Conservation (phyloP, 202 grass and related monocot species). For the Schoenoplectus tabernaemontani region DNA sequence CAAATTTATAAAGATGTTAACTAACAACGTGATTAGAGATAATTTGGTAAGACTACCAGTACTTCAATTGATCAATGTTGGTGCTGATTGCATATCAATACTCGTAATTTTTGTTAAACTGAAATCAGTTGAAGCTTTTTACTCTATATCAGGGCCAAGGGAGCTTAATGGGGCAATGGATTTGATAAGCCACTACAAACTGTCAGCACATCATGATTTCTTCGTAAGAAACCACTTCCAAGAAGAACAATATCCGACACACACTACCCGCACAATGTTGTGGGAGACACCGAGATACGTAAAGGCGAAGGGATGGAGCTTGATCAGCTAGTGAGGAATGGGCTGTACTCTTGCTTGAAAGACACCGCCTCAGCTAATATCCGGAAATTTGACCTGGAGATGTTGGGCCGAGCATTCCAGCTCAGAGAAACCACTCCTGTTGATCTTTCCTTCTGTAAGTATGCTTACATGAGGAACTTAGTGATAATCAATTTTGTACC, state of each 20-base stretch:
- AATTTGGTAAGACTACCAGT: background rate
- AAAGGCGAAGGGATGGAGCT: slow-evolving; percentile 96
- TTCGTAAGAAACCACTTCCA: slow-evolving; percentile 74
- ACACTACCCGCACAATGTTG: slow-evolving; percentile 80
- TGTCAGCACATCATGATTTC: slow-evolving; percentile 69
- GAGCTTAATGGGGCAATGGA: slow-evolving; percentile 81
- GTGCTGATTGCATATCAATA: background rate
- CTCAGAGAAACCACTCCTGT: slow-evolving; percentile 68
- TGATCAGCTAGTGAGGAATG: slow-evolving; percentile 69
- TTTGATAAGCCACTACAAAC: slow-evolving; percentile 81
- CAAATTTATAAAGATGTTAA: background rate
- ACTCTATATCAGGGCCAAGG: slow-evolving; percentile 54
- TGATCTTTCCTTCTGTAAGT: slow-evolving; percentile 81
- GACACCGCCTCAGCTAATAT: slow-evolving; percentile 44
- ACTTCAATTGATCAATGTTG: background rate
- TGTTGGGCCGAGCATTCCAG: slow-evolving; percentile 73
- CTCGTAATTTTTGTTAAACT: background rate
- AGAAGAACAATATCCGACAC: slow-evolving; percentile 69
- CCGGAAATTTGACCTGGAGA: slow-evolving; percentile 63
- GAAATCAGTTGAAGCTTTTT: background rate
- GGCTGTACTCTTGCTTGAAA: slow-evolving; percentile 37
- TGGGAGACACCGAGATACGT: slow-evolving; percentile 78
- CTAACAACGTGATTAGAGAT: background rate
- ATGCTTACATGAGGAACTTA: background rate
- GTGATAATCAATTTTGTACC: background rate